phyloP scores from a whole-genome alignment of 2,329 filamentous ascomycete species.

The Xylariaceae sp. region DNA sequence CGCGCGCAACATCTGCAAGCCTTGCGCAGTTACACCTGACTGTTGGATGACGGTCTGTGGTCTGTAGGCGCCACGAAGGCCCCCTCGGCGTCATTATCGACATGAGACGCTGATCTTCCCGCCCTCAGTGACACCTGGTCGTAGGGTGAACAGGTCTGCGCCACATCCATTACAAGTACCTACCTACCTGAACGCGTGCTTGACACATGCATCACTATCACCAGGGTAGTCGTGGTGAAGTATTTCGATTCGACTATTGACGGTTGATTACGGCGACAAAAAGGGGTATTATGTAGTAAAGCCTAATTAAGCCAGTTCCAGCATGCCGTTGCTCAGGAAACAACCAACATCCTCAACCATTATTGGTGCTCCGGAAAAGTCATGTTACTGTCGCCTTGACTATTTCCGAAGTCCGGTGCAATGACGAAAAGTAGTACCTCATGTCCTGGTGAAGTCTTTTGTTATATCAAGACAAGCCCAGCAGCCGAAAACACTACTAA shows the following conservation, averaged over 20 bases:
- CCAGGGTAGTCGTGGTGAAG: constrained; percentile 6
- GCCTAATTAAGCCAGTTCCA: constrained; percentile 6
- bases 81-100: neutral
- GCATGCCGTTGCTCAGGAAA: constrained; percentile 13
- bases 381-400: neutral
- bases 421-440: constrained; percentile 15
- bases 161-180: neutral
- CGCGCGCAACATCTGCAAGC: neutral
- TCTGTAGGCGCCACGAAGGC: neutral
- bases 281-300: constrained; percentile 15
- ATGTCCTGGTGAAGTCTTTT: neutral
- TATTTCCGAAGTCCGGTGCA: constrained; percentile 21
- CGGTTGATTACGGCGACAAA: constrained; percentile 8
- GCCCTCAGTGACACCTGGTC: neutral
- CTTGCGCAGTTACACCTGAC: neutral
- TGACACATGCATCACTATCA: constrained; percentile 5
- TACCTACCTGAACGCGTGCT: constrained; percentile 1
- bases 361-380: constrained; percentile 6
- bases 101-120: neutral
- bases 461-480: constrained; percentile 29
- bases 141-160: neutral
- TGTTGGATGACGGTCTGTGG: neutral
- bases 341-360: neutral
- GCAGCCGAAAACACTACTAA: constrained; percentile 31
- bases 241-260: constrained; percentile 7